phyloP scores from a whole-genome alignment of 352 stramenopile genomes.

The Discostella stelligera region DNA sequence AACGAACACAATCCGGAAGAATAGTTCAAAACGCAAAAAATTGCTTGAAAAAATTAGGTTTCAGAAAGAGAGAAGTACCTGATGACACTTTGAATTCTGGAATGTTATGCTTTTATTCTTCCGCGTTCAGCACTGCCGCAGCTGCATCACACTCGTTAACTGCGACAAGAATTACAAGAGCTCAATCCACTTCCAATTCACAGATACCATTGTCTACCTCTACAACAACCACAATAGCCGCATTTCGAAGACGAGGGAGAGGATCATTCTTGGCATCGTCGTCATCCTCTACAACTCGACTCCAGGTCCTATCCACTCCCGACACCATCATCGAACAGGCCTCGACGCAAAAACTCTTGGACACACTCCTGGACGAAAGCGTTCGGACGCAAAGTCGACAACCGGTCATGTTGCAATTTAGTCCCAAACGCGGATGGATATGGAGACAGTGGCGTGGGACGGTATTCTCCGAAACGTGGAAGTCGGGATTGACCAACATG shows the following conservation, averaged over 20 bases:
- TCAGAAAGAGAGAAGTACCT: neutral
- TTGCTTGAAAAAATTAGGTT: neutral
- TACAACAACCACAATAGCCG: neutral
- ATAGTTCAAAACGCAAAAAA: conserved; percentile 8
- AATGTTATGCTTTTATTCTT: neutral
- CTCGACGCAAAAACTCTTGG: conserved; percentile 80
- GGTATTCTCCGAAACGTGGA: conserved; percentile 82
- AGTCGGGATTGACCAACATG: conserved; percentile 74
- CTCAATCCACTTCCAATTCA: conserved; percentile 33
- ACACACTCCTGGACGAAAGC: conserved; percentile 80
- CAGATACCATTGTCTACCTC: neutral
- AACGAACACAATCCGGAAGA: conserved; percentile 4
- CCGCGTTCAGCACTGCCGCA: neutral
- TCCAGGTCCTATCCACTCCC: conserved; percentile 77
- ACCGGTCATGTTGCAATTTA: conserved; percentile 84
- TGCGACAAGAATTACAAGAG: conserved; percentile 16
- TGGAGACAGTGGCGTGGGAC: conserved; percentile 83
- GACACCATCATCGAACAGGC: conserved; percentile 82
- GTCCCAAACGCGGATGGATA: conserved; percentile 74
- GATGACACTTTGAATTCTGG: conserved; percentile 5
- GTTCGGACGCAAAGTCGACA: conserved; percentile 66
- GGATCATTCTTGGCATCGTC: neutral
- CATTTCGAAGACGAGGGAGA: neutral
- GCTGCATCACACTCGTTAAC: neutral
- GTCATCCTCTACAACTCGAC: conserved; percentile 26